These are phyloP conservation scores for Ophiocordyceps camponoti-saundersi DNA, from an alignment of 2,329 filamentous ascomycete species.

Conservation along the genomic window DNA sequence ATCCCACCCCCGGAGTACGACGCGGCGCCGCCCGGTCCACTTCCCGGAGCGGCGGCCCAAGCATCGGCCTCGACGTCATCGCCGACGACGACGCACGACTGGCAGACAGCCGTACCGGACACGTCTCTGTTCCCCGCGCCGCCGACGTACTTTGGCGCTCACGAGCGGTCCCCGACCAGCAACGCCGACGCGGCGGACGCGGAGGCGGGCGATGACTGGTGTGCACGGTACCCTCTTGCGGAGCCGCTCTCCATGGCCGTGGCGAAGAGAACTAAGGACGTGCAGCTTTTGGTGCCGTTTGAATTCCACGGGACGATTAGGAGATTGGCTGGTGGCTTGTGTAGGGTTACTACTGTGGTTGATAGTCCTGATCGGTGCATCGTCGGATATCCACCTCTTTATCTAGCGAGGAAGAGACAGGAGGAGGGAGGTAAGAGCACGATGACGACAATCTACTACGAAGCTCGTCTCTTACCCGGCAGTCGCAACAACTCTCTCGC, in stretches of 20 bases:
- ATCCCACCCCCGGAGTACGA: background rate
- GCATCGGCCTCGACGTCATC: conserved; percentile 7
- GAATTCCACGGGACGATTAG: conserved; percentile 29
- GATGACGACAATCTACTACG: conserved; percentile 50
- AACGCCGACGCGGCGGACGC: conserved; percentile 52
- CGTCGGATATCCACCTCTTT: conserved; percentile 52
- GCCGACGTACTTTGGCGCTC: conserved; percentile 45
- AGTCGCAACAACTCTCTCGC: conserved; percentile 36
- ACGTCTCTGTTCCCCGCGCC: conserved; percentile 57
- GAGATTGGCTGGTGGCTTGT: conserved; percentile 30
- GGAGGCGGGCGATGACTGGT: conserved; percentile 50
- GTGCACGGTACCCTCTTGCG: conserved; percentile 38
- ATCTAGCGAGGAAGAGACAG: conserved; percentile 31
- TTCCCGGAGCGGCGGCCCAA: conserved; percentile 20
- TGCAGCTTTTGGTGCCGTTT: conserved; percentile 35
- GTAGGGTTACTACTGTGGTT: conserved; percentile 24
- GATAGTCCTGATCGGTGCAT: conserved; percentile 44
- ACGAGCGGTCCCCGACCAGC: conserved; percentile 47
- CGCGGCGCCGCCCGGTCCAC: background rate
- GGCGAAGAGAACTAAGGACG: conserved; percentile 25
- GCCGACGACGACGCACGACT: conserved; percentile 37
- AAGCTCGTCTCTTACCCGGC: conserved; percentile 38
- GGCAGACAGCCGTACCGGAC: conserved; percentile 55
- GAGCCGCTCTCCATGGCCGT: conserved; percentile 34
- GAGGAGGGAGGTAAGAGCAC: conserved; percentile 2